These are phyloP conservation scores for Nitzschia sp. DNA, from an alignment of 108 stramenopile genomes.

Conservation along the genomic window DNA sequence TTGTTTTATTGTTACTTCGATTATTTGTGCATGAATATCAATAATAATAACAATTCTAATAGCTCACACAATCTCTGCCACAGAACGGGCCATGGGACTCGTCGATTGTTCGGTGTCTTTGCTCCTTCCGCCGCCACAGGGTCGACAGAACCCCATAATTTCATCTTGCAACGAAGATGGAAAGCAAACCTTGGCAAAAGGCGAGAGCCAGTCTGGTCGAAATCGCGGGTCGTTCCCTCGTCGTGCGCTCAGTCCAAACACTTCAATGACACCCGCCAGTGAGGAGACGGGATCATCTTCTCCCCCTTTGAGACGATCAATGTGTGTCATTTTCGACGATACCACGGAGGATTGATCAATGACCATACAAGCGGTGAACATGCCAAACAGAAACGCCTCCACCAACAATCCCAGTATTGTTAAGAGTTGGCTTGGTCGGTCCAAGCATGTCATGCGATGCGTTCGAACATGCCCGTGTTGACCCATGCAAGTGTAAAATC, in stretches of 20 bases:
- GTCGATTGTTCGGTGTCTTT: constrained; percentile 1
- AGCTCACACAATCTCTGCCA: constrained; percentile 40
- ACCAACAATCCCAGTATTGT: constrained; percentile 66
- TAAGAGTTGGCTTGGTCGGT: constrained; percentile 69
- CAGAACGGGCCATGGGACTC: constrained; percentile 32
- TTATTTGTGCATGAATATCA: not conserved
- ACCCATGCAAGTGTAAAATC: constrained; percentile 72
- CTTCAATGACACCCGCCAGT: constrained; percentile 70
- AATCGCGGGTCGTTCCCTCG: constrained; percentile 35
- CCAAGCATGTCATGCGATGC: constrained; percentile 57
- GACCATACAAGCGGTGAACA: constrained; percentile 99
- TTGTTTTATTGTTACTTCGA: too few species aligned
- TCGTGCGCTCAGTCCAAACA: constrained; percentile 59
- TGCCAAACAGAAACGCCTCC: constrained; percentile 91
- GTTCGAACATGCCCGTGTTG: constrained; percentile 21
- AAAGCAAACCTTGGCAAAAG: constrained; percentile 79
- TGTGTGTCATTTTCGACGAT: constrained; percentile 90
- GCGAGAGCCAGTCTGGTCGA: constrained; percentile 79
- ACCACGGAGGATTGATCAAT: constrained; percentile 94
- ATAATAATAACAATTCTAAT: not conserved
- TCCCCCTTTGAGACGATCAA: constrained; percentile 93
- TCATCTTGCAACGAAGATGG: constrained; percentile 68
- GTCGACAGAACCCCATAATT: constrained; percentile 85
- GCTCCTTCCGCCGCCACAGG: constrained; percentile 40
- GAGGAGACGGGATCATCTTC: constrained; percentile 31